Base-by-base conservation (phyloP, 495 filamentous ascomycete genomes). In the Friedmanniomyces simplex region DNA sequence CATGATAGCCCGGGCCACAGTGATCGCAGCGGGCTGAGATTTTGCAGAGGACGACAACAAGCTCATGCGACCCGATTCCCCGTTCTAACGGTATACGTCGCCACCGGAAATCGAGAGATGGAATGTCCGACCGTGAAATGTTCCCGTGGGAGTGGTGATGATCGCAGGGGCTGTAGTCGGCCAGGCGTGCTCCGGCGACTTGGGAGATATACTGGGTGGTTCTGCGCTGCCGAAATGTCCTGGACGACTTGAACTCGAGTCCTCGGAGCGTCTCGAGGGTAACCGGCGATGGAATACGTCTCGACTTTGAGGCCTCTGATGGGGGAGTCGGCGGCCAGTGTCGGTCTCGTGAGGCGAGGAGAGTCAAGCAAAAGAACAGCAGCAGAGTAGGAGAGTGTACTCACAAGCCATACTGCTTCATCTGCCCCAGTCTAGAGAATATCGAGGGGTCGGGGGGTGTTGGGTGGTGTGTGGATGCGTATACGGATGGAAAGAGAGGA, bases 381-480 rank as follows among this genome's bases (percentile, higher is more conserved):
- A n/a, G 18, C 14, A n/a, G 41, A 28, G n/a, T 30, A 41, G 34
- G 20, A 30, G 14, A 21, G 22, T 16, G 45, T 55, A 71, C 69
- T 67, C 54, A 72, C 71, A 69, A 56, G 64, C 68, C 71, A 73
- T 72, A 54, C 24, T 54, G 52, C 47, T 50, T 56, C 54, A 52
- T 58, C 45, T 61, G 65, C 62, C 64, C 65, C 69, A 41, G 52
- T 26, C 24, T 54, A 22, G 49, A 18, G n/a, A 13, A 48, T 36
- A 36, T 51, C 26, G 36, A 26, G 43, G 50, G 20, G 42, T 20
- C 25, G n/a, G 6, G 36, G 51, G 39, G 41, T 50, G 57, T 42
- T 58, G n/a, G 59, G 34, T 36, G 47, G 50, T 58, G 28, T 26
- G 45, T 42, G 25, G 1, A 58, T 5, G 32, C 18, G 28, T 32